phyloP scores from a whole-genome alignment of 352 stramenopile species.

The Globisporangium paddicum region DNA sequence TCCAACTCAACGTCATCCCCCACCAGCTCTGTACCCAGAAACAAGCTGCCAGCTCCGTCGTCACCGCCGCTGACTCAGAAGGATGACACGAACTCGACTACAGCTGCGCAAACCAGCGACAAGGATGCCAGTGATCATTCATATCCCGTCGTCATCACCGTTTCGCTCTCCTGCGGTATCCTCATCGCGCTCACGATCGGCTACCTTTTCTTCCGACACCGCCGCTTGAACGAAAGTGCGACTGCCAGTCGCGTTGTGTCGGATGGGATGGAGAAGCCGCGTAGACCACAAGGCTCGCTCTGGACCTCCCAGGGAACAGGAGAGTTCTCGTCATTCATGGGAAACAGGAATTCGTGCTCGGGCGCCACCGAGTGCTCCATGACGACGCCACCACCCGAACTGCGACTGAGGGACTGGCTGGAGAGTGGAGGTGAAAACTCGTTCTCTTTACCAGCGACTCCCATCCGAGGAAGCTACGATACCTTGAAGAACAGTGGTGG shows the following conservation, averaged over 20 bases:
- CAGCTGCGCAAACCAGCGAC: background rate
- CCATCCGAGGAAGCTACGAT: background rate
- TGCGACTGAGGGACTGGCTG: background rate
- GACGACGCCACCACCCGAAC: slow-evolving; percentile 2
- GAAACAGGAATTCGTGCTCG: background rate
- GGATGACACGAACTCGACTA: slow-evolving; percentile 8
- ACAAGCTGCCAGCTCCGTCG: background rate
- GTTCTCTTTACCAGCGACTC: background rate
- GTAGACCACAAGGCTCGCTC: slow-evolving; percentile 2
- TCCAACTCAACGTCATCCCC: background rate
- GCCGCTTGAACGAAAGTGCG: background rate
- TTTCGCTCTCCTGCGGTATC: slow-evolving; percentile 15
- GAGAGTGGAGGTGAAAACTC: background rate
- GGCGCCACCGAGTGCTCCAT: slow-evolving; percentile 5
- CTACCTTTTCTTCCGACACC: slow-evolving; percentile 8
- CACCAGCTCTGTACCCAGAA: background rate
- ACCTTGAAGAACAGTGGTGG: background rate
- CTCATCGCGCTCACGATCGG: slow-evolving; percentile 8
- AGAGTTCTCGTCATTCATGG: slow-evolving; percentile 3
- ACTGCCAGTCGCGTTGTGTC: background rate
- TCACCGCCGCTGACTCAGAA: slow-evolving; percentile 5
- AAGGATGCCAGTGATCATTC: background rate
- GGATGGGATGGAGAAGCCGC: slow-evolving; percentile 9
- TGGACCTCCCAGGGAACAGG: slow-evolving; percentile 3
- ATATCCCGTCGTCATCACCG: slow-evolving; percentile 1